Conservation (phyloP, 179 eudicot species). For the Silene coronaria region DNA sequence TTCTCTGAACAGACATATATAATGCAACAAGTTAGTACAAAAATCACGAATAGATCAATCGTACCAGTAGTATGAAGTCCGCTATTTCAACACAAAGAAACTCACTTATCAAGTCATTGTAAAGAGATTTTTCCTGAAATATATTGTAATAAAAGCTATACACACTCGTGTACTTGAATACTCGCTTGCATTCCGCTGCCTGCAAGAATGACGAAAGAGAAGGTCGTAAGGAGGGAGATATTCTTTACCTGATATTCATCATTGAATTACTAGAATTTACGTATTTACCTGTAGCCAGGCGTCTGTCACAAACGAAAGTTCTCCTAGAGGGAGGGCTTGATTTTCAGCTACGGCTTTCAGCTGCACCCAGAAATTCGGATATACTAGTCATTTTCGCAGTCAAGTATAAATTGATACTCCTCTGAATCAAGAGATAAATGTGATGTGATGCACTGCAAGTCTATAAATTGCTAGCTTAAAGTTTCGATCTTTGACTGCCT, state of each 20-base stretch:
- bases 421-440: too few relatives aligned
- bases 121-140: background rate
- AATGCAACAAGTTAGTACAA: background rate
- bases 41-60: background rate
- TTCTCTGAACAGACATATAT: slow-evolving; percentile 11
- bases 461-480: too few relatives aligned
- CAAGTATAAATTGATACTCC: too few relatives aligned
- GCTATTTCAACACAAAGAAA: background rate
- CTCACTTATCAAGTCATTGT: slow-evolving; percentile 16
- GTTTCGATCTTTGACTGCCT: too few relatives aligned
- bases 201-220: background rate
- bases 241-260: background rate
- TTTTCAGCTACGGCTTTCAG: slow-evolving; percentile 19
- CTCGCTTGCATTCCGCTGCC: slow-evolving; percentile 19
- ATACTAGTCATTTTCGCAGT: too few relatives aligned
- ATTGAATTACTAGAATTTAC: background rate
- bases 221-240: background rate
- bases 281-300: slow-evolving; percentile 25
- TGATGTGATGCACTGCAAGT: too few relatives aligned
- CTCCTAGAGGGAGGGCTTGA: slow-evolving; percentile 10
- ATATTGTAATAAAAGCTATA: slow-evolving; percentile 6
- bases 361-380: background rate
- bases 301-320: slow-evolving; percentile 17
- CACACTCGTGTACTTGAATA: slow-evolving; percentile 19
- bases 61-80: too few relatives aligned